A percentile compares a stretch with the other conserved stretches of the same genome.
These are phyloP conservation scores for Paramecium octaurelia DNA, from an alignment of 73 alveolate species.

Conservation along the genomic window DNA sequence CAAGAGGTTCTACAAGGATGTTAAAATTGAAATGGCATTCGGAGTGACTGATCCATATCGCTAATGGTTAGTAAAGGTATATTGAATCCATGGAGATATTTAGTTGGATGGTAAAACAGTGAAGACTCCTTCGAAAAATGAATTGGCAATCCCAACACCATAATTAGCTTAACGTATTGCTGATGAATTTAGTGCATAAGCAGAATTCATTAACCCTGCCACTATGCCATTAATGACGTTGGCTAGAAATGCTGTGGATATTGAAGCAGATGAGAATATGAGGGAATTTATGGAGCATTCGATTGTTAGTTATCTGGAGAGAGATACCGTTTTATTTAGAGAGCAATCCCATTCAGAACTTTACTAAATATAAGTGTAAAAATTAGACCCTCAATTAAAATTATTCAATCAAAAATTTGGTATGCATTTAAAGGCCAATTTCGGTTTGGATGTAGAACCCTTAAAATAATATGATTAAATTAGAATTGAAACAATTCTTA, in stretches of 20 bases:
- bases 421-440: constrained; percentile 2
- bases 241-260: constrained; percentile 32
- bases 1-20: neutral
- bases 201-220: neutral
- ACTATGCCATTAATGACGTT: constrained; percentile 44
- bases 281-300: constrained; percentile 41
- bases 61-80: neutral
- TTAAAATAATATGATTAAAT: neutral
- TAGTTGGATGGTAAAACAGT: constrained; percentile 45
- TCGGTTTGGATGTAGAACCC: neutral
- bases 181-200: constrained; percentile 41
- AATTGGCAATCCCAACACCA: constrained; percentile 40
- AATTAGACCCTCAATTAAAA: constrained; percentile 34
- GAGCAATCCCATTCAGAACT: neutral
- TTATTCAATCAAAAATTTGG: neutral
- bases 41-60: neutral
- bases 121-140: constrained; percentile 15
- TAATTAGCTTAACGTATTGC: constrained; percentile 38
- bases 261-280: constrained; percentile 6
- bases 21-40: neutral
- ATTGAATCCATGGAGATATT: neutral
- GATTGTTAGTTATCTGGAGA: neutral
- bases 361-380: neutral
- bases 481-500: neutral
- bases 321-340: constrained; percentile 47